A percentile compares a stretch with the other conserved stretches of the same genome.
These are phyloP conservation scores for Cytospora mali DNA, from an alignment of 2,329 filamentous ascomycete genomes.

Conservation along the genomic window DNA sequence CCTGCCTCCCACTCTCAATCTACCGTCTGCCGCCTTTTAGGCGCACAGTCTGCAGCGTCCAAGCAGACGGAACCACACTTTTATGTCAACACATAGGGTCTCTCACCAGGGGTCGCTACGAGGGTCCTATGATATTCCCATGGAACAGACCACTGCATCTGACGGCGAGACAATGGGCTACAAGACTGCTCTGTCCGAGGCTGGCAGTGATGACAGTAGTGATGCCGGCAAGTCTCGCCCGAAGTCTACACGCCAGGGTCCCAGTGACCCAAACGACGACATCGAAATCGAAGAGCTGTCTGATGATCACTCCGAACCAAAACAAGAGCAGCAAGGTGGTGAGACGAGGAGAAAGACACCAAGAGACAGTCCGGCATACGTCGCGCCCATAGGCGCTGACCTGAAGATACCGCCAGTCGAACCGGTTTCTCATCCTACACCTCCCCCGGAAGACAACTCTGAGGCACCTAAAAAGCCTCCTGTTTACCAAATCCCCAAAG, in stretches of 20 bases:
- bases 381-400: conserved; percentile 45
- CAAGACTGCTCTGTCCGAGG: conserved; percentile 19
- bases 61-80: neutral
- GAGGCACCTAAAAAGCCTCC: conserved; percentile 33
- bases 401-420: conserved; percentile 40
- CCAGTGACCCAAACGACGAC: conserved; percentile 17
- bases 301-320: conserved; percentile 9
- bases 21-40: neutral
- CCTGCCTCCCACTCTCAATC: neutral
- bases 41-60: neutral
- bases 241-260: conserved; percentile 1
- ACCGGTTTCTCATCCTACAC: conserved; percentile 33
- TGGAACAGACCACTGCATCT: conserved; percentile 11
- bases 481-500: conserved; percentile 34
- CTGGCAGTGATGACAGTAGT: conserved; percentile 6
- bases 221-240: neutral
- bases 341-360: conserved; percentile 25
- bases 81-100: conserved; percentile 16
- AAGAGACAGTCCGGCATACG: conserved; percentile 39
- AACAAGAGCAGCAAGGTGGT: conserved; percentile 5
- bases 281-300: conserved; percentile 23
- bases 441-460: conserved; percentile 2
- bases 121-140: conserved; percentile 22
- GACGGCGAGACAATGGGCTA: conserved; percentile 6
- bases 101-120: conserved; percentile 19